A percentile compares a stretch with the other conserved stretches of the same genome.
Conservation (phyloP, 1,139 yeast genomes). For the Candida tropicalis region DNA sequence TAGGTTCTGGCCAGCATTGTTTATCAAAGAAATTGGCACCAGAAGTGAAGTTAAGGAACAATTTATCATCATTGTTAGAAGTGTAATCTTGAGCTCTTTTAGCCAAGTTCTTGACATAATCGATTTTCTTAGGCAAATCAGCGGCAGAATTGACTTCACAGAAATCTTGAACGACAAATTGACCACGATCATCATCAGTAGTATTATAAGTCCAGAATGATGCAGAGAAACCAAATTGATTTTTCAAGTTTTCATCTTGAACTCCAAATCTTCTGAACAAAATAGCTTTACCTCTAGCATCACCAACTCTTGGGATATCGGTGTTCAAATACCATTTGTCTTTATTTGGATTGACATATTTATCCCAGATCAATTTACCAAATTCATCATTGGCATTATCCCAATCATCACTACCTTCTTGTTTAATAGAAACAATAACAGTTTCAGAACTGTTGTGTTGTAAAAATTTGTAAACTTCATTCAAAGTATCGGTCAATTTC, state of each 20-base stretch:
- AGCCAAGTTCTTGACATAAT: constrained; percentile 59
- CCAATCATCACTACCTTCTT: constrained; percentile 74
- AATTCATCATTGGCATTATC: constrained; percentile 65
- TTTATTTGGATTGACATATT: constrained; percentile 52
- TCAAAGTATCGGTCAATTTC: constrained; percentile 47
- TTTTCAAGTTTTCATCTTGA: constrained; percentile 43
- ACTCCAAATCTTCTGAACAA: constrained; percentile 75
- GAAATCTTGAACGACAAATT: constrained; percentile 71
- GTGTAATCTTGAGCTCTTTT: constrained; percentile 57
- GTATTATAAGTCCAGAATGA: constrained; percentile 69
- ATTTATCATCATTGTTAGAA: constrained; percentile 51
- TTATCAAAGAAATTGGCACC: constrained; percentile 75
- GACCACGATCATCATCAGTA: constrained; percentile 64
- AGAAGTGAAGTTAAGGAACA: constrained; percentile 73
- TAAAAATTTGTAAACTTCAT: constrained; percentile 63
- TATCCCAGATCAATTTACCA: constrained; percentile 63
- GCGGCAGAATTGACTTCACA: constrained; percentile 60
- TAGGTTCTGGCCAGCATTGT: constrained; percentile 74
- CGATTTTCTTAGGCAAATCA: constrained; percentile 59
- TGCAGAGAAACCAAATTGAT: constrained; percentile 69
- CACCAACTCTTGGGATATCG: constrained; percentile 59
- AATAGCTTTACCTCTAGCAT: constrained; percentile 66
- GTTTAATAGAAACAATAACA: constrained; percentile 70
- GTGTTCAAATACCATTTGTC: constrained; percentile 66
- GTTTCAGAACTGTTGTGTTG: constrained; percentile 56